A percentile compares a stretch with the other conserved stretches of the same genome.
Conservation (phyloP, 2,329 filamentous ascomycete species). For the Ophiognomonia clavigignenti-juglandacearum region DNA sequence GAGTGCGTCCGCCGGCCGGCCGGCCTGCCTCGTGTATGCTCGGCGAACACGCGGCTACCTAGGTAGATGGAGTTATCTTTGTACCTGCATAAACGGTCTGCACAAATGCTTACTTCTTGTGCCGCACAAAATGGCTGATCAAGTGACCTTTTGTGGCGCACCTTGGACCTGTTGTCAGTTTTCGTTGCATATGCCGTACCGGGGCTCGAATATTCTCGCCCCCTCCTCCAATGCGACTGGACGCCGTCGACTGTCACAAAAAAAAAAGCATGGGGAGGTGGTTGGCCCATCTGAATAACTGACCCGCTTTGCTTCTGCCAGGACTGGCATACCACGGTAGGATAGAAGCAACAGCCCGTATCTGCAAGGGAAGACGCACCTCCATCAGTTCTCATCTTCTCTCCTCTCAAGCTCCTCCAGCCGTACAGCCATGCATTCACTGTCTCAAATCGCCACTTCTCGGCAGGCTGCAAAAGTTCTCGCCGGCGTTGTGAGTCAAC, state of each 20-base stretch:
- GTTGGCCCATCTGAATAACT: background rate
- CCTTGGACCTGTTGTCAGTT: background rate
- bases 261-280: too few species aligned
- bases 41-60: too few species aligned
- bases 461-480: background rate
- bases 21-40: too few species aligned
- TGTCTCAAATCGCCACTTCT: background rate
- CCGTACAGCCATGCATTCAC: too few species aligned
- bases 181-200: background rate
- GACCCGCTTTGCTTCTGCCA: background rate
- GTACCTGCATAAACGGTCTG: background rate
- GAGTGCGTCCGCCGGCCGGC: too few species aligned
- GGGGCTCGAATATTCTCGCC: background rate
- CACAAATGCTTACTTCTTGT: too few species aligned
- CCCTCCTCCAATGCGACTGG: background rate
- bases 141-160: background rate
- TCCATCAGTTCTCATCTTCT: background rate
- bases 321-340: background rate
- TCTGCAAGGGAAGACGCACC: background rate
- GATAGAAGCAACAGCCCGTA: background rate
- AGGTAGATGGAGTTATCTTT: too few species aligned
- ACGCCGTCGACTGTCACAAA: too few species aligned
- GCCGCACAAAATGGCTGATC: background rate
- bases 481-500: background rate
- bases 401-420: background rate